A percentile compares a stretch with the other conserved stretches of the same genome.
phyloP scores from a whole-genome alignment of 176 grass and related monocot species.

The Avena insularis region DNA sequence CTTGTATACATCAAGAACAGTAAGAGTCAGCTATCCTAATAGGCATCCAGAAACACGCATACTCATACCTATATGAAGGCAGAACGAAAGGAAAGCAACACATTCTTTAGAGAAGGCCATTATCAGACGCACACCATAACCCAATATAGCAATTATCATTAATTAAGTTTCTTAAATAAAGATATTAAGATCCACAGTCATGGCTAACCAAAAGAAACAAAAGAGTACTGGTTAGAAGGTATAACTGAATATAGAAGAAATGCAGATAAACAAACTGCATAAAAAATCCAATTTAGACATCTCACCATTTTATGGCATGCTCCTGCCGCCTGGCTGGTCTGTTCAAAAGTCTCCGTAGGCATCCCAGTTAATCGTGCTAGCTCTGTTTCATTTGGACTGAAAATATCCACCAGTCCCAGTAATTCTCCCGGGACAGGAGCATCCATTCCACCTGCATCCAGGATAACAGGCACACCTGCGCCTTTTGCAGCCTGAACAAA shows the following conservation, averaged over 20 bases:
- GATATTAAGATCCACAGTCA: background rate
- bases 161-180: conserved; percentile 19
- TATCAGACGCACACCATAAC: background rate
- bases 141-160: conserved; percentile 6
- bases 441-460: conserved; percentile 95
- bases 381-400: conserved; percentile 99
- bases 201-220: conserved; percentile 39
- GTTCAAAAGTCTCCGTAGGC: conserved; percentile 83
- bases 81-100: background rate
- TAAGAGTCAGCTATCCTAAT: background rate
- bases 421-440: conserved; percentile 81
- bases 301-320: conserved; percentile 84
- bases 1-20: conserved; percentile 14
- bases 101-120: conserved; percentile 20
- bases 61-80: background rate
- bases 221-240: background rate
- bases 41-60: background rate
- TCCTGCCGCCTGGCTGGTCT: conserved; percentile 69
- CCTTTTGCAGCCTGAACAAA: conserved; percentile 77
- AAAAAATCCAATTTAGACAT: conserved; percentile 25
- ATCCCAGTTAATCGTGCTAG: conserved; percentile 79
- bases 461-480: conserved; percentile 84
- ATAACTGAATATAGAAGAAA: conserved; percentile 20
- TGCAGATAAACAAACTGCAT: conserved; percentile 18
- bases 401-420: conserved; percentile 79